phyloP scores from a whole-genome alignment of 192 early-diverging fungal species.

The Piromyces finnis region DNA sequence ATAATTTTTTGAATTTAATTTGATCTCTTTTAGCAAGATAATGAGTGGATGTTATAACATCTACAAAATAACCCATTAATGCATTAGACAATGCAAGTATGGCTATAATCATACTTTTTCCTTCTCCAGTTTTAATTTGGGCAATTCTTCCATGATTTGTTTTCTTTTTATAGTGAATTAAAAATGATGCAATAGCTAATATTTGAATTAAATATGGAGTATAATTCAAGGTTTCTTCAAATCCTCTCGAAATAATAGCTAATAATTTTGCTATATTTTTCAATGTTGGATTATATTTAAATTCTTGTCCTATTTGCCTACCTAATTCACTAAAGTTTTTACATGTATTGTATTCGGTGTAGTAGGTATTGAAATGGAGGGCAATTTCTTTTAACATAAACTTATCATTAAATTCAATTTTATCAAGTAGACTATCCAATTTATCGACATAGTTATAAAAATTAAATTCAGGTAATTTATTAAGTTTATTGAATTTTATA shows the following conservation, averaged over 20 bases:
- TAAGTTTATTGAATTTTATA: not conserved
- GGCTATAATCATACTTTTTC: not conserved
- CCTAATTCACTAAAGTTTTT: not conserved
- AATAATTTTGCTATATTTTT: not conserved
- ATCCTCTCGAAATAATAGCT: not conserved
- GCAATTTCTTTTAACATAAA: not conserved
- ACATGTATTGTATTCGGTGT: not conserved
- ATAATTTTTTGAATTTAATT: not conserved
- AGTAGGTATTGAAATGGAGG: not conserved
- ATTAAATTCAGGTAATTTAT: not conserved
- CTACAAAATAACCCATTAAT: not conserved
- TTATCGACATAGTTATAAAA: not conserved
- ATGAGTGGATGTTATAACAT: not conserved
- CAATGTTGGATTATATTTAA: not conserved
- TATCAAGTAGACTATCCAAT: not conserved
- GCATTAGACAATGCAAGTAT: not conserved
- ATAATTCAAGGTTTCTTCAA: not conserved
- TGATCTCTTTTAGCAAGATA: not conserved
- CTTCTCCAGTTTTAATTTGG: not conserved
- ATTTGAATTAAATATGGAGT: not conserved
- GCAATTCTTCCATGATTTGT: not conserved
- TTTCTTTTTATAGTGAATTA: not conserved
- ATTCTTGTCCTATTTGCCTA: not conserved
- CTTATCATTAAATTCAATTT: not conserved
- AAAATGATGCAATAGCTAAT: not conserved